Base-by-base conservation (phyloP, 371 early-diverging fungal genomes). In the Apophysomyces elegans region DNA sequence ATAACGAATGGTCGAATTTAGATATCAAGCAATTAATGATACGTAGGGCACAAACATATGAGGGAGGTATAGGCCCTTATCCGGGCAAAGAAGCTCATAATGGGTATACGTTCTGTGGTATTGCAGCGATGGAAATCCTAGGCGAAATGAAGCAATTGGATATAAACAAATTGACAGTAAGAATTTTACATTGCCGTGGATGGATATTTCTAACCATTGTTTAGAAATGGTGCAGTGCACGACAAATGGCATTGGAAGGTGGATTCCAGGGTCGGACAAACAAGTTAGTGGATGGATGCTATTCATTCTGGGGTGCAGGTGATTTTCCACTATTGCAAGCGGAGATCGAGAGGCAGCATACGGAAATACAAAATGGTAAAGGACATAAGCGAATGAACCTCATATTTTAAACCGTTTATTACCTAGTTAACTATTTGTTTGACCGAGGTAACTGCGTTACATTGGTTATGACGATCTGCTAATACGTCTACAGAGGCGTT, bases 231-330 rank as follows among this genome's bases (percentile, higher is more conserved):
- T 84, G 91, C 39, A 72, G 74, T 9, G 76, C 73, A 9, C 80
- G 95, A 38, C 99, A 99, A 75, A 91, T 98, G 94, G 70, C 70
- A 14, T 63, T 95, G 32, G 97, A 96, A 78, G 98, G 98, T 36
- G 99, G 99, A 12, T 98, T 98, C 65, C 94, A 93, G 63, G 99
- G 99, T 13, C 84, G 99, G 46, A 92, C 95, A 2, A 98, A 99
- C 78, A 99, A 99, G 72, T 83, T 97, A 1, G 98, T 98, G 0
- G 99, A 99, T 76, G 97, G 97, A 0, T 99, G 99, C 72, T 99
- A 99, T 75, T 92, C 96, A 0, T 96, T 95, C 75, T 99, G 99
- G 99, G 88, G 93, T 32, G 98, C 96, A 14, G 97, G 92, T 2
- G 82, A 89, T 32, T 93, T 93, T 41, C 91, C 95, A 0, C 66